Conservation (phyloP, 495 filamentous ascomycete genomes). For the Cudoniella acicularis region DNA sequence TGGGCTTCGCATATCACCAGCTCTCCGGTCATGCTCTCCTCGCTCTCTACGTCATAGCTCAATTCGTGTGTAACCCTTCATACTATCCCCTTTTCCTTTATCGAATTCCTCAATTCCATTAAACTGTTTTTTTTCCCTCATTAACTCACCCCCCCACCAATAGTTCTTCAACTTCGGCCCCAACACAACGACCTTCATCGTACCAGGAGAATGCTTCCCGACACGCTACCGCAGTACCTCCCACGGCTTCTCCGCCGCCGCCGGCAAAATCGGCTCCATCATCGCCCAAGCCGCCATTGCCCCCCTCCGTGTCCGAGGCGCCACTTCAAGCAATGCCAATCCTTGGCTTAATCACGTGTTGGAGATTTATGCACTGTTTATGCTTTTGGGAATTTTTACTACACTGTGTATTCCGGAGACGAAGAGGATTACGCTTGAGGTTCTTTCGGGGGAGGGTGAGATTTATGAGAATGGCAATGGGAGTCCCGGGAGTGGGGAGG, state of each 20-base stretch:
- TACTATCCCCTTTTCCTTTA: not conserved
- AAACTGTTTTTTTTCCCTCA: too few species aligned
- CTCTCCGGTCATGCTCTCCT: constrained; percentile 45
- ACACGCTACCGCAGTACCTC: constrained; percentile 81
- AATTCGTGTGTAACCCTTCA: constrained; percentile 43
- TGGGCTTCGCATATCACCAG: constrained; percentile 66
- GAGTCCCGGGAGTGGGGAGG: too few species aligned
- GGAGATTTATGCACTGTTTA: constrained; percentile 77
- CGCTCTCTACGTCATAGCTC: constrained; percentile 66
- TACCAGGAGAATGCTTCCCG: constrained; percentile 89
- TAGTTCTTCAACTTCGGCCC: constrained; percentile 78
- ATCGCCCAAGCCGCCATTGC: constrained; percentile 49
- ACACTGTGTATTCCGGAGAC: constrained; percentile 69
- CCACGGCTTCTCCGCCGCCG: constrained; percentile 81
- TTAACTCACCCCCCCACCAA: too few species aligned
- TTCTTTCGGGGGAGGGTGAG: constrained; percentile 16
- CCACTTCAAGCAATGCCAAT: constrained; percentile 21
- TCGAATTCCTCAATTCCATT: too few species aligned
- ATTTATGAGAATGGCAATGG: too few species aligned
- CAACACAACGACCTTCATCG: constrained; percentile 87
- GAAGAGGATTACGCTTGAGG: constrained; percentile 44
- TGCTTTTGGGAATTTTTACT: constrained; percentile 68
- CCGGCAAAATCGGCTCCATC: constrained; percentile 82
- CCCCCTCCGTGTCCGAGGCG: constrained; percentile 42
- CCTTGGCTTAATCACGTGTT: constrained; percentile 79